Conservation (phyloP, 345 rosid genomes). For the Brassica juncea region DNA sequence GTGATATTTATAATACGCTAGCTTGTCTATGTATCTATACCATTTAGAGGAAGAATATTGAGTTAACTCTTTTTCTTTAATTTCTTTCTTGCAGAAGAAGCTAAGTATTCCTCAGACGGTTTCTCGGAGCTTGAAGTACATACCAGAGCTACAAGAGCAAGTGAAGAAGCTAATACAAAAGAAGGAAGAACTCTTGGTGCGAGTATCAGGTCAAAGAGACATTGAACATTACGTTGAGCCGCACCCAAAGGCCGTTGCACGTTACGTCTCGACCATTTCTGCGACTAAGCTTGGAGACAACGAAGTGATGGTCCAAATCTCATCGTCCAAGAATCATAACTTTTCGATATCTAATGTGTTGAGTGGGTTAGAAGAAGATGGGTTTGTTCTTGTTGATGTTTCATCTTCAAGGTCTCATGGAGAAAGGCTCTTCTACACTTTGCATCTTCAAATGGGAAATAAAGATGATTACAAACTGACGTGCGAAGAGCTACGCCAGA, state of each 20-base stretch:
- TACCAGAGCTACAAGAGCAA: neutral
- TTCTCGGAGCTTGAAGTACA: neutral
- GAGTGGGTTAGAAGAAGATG: constrained; percentile 50
- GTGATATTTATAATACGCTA: neutral
- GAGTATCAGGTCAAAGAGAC: neutral
- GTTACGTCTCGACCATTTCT: constrained; percentile 39
- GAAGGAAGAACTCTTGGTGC: neutral
- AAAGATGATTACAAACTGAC: constrained; percentile 28
- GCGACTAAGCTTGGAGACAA: constrained; percentile 42
- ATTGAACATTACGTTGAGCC: neutral
- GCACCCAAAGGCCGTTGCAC: neutral
- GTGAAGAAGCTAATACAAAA: neutral
- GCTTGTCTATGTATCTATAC: neutral
- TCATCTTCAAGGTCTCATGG: constrained; percentile 58
- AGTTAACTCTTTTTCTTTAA: neutral
- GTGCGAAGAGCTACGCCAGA: constrained; percentile 41
- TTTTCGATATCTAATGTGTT: constrained; percentile 49
- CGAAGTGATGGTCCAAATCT: constrained; percentile 56
- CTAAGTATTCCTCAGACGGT: neutral
- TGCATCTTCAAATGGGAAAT: constrained; percentile 57
- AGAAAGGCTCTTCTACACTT: constrained; percentile 52
- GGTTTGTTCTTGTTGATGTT: constrained; percentile 49
- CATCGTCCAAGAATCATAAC: constrained; percentile 29
- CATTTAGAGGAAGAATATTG: constrained; percentile 1
- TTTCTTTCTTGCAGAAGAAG: neutral